These are phyloP conservation scores for Leccinum subgranulosum DNA, from an alignment of 768 basidiomycete species.

Conservation along the genomic window DNA sequence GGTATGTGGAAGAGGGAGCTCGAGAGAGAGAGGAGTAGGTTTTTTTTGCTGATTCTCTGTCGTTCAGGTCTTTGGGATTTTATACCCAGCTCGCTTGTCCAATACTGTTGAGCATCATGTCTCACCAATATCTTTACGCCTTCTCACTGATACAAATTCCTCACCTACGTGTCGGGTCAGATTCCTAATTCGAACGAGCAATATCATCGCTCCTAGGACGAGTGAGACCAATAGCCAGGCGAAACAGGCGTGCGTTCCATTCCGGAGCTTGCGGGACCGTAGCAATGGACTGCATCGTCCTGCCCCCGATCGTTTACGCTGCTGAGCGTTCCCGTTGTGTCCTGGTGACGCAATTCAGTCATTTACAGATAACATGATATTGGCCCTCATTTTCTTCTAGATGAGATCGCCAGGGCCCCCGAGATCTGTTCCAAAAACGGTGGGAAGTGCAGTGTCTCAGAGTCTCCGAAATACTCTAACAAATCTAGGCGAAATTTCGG, in stretches of 20 bases:
- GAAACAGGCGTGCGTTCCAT: slow-evolving; percentile 30
- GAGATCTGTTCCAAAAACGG: slow-evolving; percentile 13
- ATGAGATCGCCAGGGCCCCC: slow-evolving; percentile 17
- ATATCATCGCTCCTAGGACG: slow-evolving; percentile 14
- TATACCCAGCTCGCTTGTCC: slow-evolving; percentile 28
- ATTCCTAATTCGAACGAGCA: slow-evolving; percentile 22
- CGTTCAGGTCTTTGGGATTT: slow-evolving; percentile 15
- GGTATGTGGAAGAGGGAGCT: slow-evolving; percentile 14
- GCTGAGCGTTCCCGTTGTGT: slow-evolving; percentile 9
- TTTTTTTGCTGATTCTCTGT: slow-evolving; percentile 15
- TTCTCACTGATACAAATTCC: slow-evolving; percentile 11
- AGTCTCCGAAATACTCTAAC: not conserved
- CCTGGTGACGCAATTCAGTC: slow-evolving; percentile 24
- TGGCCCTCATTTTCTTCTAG: slow-evolving; percentile 10
- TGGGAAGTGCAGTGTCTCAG: not conserved
- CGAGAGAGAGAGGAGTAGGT: slow-evolving; percentile 5
- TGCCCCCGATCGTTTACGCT: slow-evolving; percentile 19
- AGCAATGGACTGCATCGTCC: slow-evolving; percentile 17
- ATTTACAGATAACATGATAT: slow-evolving; percentile 13
- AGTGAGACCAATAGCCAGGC: slow-evolving; percentile 25
- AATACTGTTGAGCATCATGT: slow-evolving; percentile 12
- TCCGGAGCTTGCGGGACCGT: slow-evolving; percentile 24
- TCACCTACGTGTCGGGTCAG: slow-evolving; percentile 21
- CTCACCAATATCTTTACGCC: slow-evolving; percentile 8
- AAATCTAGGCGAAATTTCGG: not conserved